Evolutionary conservation across 192 early-diverging fungal species (phyloP), one percentile per base, ranked within the genome.

Genomic region (Coemansia sp.): DNA sequence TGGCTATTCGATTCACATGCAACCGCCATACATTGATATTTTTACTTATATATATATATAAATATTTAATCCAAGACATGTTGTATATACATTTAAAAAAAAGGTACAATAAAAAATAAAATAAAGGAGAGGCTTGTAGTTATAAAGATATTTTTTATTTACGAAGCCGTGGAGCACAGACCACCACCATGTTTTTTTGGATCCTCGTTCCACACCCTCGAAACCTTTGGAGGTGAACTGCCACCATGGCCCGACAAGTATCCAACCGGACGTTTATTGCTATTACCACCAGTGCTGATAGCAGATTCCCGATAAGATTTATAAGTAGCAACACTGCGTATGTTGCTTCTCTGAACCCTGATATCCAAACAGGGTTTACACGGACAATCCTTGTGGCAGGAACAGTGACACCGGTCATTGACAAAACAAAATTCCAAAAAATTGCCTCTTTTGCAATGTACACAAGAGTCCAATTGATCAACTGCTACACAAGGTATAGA

Each of bases 401-500:
- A 56, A 50, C 77, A 80, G 17, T 6, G 48, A 52, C 77, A 80
- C 28, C 68, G 68, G 62, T 73, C 72, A 17, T 6, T 29, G 14
- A 61, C 51, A 63, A 74, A 80, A 62, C 77, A 80, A 52, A 80
- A 80, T 59, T 74, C 77, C 20, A 80, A 64, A 42, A 80, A 80
- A 52, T 71, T 80, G 2, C 77, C 77, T 17, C 30, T 50, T 56
- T 69, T 70, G 65, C 77, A 80, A 58, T 80, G 77, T 20, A 68
- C 60, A 34, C 76, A 77, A 10, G 45, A 48, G 0, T 16, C 42
- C 3, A 11, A 38, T 38, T 8, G 12, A 4, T 30, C 20, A 28
- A 48, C 33, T 33, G 45, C 51, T 17, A 54, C 25, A 6, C 22
- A 25, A 25, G 22, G 22, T 25, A 25, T 25, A 25, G 22, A 25